phyloP scores from a whole-genome alignment of 768 basidiomycete genomes.

The Phallus indusiatus region DNA sequence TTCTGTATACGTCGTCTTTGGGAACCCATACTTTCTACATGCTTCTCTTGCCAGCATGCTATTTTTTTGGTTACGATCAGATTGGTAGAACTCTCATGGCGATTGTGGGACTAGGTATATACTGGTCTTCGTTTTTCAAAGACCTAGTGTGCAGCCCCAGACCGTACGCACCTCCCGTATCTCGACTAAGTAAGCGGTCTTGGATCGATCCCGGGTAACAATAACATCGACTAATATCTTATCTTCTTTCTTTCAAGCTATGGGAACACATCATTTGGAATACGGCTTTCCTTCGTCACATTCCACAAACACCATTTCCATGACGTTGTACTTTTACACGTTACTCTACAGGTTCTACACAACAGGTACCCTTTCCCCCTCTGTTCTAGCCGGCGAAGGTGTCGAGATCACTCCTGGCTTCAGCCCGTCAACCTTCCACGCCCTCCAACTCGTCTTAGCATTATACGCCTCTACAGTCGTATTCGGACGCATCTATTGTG shows the following conservation, averaged over 20 bases:
- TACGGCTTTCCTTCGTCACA: conserved; percentile 97
- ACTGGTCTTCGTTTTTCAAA: conserved; percentile 79
- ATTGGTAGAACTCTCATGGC: conserved; percentile 56
- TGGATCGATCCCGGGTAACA: background rate
- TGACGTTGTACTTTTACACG: conserved; percentile 71
- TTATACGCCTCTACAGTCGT: conserved; percentile 65
- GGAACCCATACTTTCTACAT: conserved; percentile 93
- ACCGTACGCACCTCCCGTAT: conserved; percentile 85
- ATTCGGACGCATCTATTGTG: conserved; percentile 74
- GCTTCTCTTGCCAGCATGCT: conserved; percentile 74
- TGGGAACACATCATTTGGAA: conserved; percentile 75
- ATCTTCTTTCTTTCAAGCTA: conserved; percentile 44
- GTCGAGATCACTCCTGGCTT: background rate
- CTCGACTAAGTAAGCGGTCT: conserved; percentile 62
- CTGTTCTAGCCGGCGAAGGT: conserved; percentile 20
- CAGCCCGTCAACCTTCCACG: conserved; percentile 35
- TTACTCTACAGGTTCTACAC: conserved; percentile 41
- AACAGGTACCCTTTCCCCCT: conserved; percentile 18
- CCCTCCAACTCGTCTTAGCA: conserved; percentile 30
- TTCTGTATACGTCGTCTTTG: conserved; percentile 71
- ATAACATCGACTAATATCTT: background rate
- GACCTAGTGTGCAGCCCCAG: conserved; percentile 86
- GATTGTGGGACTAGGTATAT: conserved; percentile 72
- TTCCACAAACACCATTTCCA: conserved; percentile 82
- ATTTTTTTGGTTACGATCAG: conserved; percentile 76